A percentile compares a stretch with the other conserved stretches of the same genome.
Conservation (phyloP, 768 basidiomycete genomes). For the Agrocybe chaxingu region DNA sequence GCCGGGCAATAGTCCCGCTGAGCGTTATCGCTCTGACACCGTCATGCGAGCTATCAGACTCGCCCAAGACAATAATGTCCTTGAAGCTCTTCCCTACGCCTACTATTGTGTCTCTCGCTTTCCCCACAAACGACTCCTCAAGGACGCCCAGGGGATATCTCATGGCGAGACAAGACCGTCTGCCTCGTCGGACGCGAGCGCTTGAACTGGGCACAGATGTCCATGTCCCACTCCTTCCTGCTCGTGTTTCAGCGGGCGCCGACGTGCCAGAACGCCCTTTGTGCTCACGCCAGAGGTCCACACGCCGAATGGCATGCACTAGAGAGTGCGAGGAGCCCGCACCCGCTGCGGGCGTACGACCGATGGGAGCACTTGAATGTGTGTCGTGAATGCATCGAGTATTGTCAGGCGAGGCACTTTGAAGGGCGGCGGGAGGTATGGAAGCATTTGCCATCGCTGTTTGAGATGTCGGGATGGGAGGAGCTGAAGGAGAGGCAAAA, state of each 20-base stretch:
- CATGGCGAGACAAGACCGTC: constrained; percentile 36
- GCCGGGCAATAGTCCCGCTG: not conserved
- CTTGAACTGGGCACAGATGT: constrained; percentile 38
- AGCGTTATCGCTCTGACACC: constrained; percentile 34
- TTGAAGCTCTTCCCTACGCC: constrained; percentile 41
- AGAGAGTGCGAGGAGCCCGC: constrained; percentile 30
- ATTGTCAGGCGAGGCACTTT: constrained; percentile 28
- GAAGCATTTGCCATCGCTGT: constrained; percentile 35
- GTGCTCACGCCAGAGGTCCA: constrained; percentile 32
- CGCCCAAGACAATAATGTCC: constrained; percentile 36
- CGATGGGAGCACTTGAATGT: constrained; percentile 33
- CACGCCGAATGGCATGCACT: constrained; percentile 43
- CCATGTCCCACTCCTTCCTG: constrained; percentile 38
- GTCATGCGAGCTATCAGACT: constrained; percentile 43
- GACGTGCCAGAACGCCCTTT: constrained; percentile 26
- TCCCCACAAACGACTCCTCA: constrained; percentile 33
- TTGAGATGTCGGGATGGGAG: constrained; percentile 36
- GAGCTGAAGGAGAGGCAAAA: constrained; percentile 27
- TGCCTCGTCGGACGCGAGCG: constrained; percentile 39
- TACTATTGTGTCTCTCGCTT: constrained; percentile 49
- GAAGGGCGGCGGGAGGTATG: constrained; percentile 35
- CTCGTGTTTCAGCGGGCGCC: constrained; percentile 34
- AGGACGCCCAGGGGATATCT: constrained; percentile 31
- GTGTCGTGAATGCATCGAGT: constrained; percentile 28
- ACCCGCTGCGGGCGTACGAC: constrained; percentile 31